Evolutionary conservation across 495 filamentous ascomycete species (phyloP), one percentile per base, ranked within the genome.

Genomic region (Hypoxylon rickii): DNA sequence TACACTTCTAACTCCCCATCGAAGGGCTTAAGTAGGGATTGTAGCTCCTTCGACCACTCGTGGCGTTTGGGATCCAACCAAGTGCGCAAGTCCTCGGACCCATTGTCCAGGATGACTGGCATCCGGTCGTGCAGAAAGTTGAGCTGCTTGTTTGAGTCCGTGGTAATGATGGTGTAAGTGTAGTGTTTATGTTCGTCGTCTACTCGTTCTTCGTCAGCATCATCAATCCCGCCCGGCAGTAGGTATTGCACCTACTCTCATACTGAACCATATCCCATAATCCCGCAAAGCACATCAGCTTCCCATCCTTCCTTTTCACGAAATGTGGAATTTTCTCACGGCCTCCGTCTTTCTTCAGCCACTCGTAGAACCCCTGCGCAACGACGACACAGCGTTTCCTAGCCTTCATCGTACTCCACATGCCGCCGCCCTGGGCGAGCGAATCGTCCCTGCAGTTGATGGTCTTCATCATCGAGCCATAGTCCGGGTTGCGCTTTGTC

Each of bases 381-480:
- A 93, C 59, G 1, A 98, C 84, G 34, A 97, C 76, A 66, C 94
- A 98, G 18, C 94, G 79, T 68, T 96, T 96, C 62, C 76, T 82
- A 41, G 84, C 79, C 69, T 96, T 97, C 88, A 97, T 96, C 11
- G 78, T 81, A 19, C 81, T 87, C 94, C 94, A 98, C 85, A 96
- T 90, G 10, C 92, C 91, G 2, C 83, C 79, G 17, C 86, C 80
- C 6, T 87, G 81, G 1, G 80, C 73, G 3, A 98, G 74, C 2
- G 90, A 94, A 70, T 97, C 94, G 65, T 92, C 92, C 17, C 94
- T 87, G 69, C 92, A 96, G 69, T 98, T 98, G 67, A 97, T 98
- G 0, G 90, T 95, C 62, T 86, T 89, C 78, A 93, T 76, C 66
- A 88, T 73, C 2, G 87, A 83, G 17, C 80, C 77, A 57, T 92